A percentile compares a stretch with the other conserved stretches of the same genome.
Conservation (phyloP, 805 yeast species). For the Candida broadrunensis region DNA sequence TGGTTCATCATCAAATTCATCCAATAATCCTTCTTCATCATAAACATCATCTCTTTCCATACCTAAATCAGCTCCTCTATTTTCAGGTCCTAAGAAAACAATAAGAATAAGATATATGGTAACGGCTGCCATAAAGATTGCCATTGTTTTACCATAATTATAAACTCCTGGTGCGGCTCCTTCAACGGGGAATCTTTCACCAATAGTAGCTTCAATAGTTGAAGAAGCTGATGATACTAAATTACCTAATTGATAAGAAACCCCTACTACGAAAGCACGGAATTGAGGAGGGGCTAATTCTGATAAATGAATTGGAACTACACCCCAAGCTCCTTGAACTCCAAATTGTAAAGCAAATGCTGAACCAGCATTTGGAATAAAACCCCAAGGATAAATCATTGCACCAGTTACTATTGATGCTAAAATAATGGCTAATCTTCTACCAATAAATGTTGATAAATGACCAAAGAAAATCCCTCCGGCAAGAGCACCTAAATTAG, state of each 20-base stretch:
- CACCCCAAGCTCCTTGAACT: conserved; percentile 76
- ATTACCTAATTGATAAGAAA: conserved; percentile 70
- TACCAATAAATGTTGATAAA: conserved; percentile 53
- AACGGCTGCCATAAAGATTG: conserved; percentile 64
- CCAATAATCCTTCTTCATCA: conserved; percentile 1
- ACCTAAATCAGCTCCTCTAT: conserved; percentile 24
- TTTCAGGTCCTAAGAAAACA: conserved; percentile 61
- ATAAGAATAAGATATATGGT: conserved; percentile 50
- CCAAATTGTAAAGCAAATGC: conserved; percentile 59
- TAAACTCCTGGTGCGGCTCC: conserved; percentile 22
- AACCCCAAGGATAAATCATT: conserved; percentile 61
- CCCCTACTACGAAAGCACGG: conserved; percentile 59
- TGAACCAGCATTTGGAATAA: conserved; percentile 13
- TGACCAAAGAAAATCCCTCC: conserved; percentile 68
- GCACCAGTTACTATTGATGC: conserved; percentile 57
- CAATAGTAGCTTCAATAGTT: conserved; percentile 65
- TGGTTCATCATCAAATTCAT: conserved; percentile 1
- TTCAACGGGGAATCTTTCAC: conserved; percentile 54
- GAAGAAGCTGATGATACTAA: conserved; percentile 69
- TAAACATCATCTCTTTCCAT: conserved; percentile 11
- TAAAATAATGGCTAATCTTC: conserved; percentile 53
- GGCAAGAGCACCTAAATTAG: conserved; percentile 63
- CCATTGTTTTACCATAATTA: conserved; percentile 69
- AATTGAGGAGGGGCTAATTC: conserved; percentile 55
- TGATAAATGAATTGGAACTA: conserved; percentile 61